phyloP scores from a whole-genome alignment of 2,329 filamentous ascomycete genomes.

The Taxawa tesnikishii region DNA sequence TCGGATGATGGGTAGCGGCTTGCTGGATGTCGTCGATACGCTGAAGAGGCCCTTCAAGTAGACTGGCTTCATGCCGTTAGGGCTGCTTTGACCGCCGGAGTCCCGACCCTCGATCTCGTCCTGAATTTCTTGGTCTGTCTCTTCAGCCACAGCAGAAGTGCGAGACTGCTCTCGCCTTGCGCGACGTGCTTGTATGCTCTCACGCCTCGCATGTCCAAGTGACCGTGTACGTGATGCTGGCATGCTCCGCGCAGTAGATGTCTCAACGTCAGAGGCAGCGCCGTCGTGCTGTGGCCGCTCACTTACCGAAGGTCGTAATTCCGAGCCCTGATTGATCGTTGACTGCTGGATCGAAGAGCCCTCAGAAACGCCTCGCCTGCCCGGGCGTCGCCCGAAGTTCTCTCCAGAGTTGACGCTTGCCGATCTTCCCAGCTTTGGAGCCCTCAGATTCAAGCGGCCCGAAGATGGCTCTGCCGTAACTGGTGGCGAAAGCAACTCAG shows the following conservation, averaged over 20 bases:
- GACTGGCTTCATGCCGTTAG: slow-evolving; percentile 82
- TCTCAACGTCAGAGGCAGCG: slow-evolving; percentile 38
- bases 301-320: too few relatives aligned
- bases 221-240: slow-evolving; percentile 69
- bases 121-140: slow-evolving; percentile 70
- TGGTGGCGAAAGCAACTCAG: slow-evolving; percentile 67
- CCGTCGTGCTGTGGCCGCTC: slow-evolving; percentile 32
- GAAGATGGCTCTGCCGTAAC: too few relatives aligned
- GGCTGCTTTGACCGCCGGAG: slow-evolving; percentile 38
- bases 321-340: too few relatives aligned
- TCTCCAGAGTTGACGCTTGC: slow-evolving; percentile 88
- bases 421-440: slow-evolving; percentile 74
- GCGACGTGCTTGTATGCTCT: slow-evolving; percentile 83
- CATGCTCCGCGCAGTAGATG: slow-evolving; percentile 25
- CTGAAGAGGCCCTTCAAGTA: slow-evolving; percentile 95
- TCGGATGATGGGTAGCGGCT: slow-evolving; percentile 74
- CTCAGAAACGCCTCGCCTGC: slow-evolving; percentile 42
- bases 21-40: slow-evolving; percentile 89
- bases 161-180: slow-evolving; percentile 42
- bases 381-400: slow-evolving; percentile 51
- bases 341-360: slow-evolving; percentile 36
- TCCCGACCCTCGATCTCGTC: slow-evolving; percentile 39
- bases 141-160: slow-evolving; percentile 74
- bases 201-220: slow-evolving; percentile 74
- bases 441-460: too few relatives aligned